Evolutionary conservation across 768 basidiomycete species (phyloP).

Genomic region (Trichaptum fuscoviolaceum): DNA sequence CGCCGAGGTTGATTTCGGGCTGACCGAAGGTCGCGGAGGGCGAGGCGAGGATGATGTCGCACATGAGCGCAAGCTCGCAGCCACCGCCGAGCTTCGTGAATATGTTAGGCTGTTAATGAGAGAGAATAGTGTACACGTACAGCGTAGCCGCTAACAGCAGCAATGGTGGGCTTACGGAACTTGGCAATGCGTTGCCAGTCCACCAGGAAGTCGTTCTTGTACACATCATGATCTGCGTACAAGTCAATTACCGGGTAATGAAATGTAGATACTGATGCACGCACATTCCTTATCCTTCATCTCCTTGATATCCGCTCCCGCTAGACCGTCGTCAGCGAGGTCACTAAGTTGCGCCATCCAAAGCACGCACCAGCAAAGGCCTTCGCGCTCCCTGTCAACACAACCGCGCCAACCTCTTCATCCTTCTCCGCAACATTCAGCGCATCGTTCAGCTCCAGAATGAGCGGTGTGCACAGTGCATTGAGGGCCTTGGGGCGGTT

Average conservation of each 20-base stretch:
- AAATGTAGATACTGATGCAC: constrained; percentile 19
- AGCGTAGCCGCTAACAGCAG: constrained; percentile 93
- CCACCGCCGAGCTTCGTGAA: constrained; percentile 82
- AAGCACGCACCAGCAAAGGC: constrained; percentile 80
- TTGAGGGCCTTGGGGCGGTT: constrained; percentile 90
- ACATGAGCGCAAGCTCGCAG: constrained; percentile 94
- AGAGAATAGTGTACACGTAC: constrained; percentile 39
- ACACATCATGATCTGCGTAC: constrained; percentile 72
- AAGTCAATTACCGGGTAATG: not conserved
- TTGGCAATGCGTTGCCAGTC: constrained; percentile 72
- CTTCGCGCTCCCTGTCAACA: constrained; percentile 86
- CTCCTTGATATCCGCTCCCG: constrained; percentile 98
- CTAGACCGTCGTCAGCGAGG: constrained; percentile 30
- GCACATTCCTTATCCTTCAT: constrained; percentile 95
- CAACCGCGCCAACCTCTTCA: constrained; percentile 70
- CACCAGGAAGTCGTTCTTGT: constrained; percentile 78
- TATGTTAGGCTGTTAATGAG: not conserved
- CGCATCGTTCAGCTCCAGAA: constrained; percentile 77
- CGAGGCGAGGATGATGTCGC: constrained; percentile 91
- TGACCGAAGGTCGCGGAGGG: constrained; percentile 91
- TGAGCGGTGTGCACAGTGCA: constrained; percentile 76
- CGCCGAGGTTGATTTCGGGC: constrained; percentile 93
- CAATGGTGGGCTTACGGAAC: constrained; percentile 90
- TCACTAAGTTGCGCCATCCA: not conserved
- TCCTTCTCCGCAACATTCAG: constrained; percentile 68